These are phyloP conservation scores for Backusella tarrabulga DNA, from an alignment of 192 early-diverging fungal species.

Conservation along the genomic window DNA sequence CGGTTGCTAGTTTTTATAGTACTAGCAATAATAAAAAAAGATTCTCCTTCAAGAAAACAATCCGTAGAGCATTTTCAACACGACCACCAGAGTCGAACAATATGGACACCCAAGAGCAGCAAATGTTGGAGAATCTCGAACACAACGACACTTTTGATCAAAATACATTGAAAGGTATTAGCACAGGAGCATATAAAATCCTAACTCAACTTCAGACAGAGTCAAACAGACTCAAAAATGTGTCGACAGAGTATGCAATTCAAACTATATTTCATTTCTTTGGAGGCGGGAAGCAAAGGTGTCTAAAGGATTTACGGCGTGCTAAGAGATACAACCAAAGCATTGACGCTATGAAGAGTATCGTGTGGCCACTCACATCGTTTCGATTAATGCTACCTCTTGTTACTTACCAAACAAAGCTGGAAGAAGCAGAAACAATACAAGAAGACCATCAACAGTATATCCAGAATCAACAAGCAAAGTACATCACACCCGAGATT, in stretches of 20 bases:
- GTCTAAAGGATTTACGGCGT: neutral
- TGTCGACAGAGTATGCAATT: constrained; percentile 1
- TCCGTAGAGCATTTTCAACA: neutral
- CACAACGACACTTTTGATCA: neutral
- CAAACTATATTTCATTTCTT: constrained; percentile 7
- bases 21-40: neutral
- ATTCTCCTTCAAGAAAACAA: neutral
- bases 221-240: constrained; percentile 11
- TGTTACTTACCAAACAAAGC: neutral
- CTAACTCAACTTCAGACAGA: constrained; percentile 9
- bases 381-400: constrained; percentile 5
- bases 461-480: neutral
- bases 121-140: neutral
- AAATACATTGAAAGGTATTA: neutral
- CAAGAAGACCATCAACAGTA: neutral
- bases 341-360: constrained; percentile 6
- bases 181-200: neutral
- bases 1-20: neutral
- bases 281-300: neutral
- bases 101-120: neutral
- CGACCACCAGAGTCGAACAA: neutral
- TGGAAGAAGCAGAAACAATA: neutral
- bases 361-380: neutral
- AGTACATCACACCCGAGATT: neutral
- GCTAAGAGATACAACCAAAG: constrained; percentile 14